Conservation (phyloP, 1,284 basidiomycete species). For the Cutaneotrichosporon mucoides region DNA sequence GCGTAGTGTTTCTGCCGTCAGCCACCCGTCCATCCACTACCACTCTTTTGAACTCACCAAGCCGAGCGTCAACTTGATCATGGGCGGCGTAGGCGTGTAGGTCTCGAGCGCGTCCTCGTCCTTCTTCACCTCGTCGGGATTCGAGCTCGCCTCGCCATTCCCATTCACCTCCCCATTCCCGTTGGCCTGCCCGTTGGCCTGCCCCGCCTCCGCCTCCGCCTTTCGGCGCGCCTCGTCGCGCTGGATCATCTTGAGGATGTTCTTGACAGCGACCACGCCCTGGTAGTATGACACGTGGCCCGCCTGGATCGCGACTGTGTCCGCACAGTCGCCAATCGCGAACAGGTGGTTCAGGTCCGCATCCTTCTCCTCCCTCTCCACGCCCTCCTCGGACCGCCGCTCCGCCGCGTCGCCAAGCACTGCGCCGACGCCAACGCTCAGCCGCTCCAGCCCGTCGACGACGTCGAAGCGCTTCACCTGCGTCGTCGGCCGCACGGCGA, state of each 20-base stretch:
- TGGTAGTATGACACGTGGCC: slow-evolving; percentile 65
- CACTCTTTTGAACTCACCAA: slow-evolving; percentile 28
- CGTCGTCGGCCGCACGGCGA: slow-evolving; percentile 59
- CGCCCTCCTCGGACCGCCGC: neutral
- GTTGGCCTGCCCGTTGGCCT: too few relatives aligned
- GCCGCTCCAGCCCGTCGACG: neutral
- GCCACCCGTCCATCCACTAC: neutral
- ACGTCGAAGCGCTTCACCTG: slow-evolving; percentile 45
- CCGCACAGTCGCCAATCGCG: slow-evolving; percentile 50
- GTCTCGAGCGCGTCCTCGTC: slow-evolving; percentile 50
- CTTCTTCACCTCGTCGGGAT: slow-evolving; percentile 10
- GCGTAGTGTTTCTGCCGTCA: slow-evolving; percentile 45
- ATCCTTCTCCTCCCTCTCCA: neutral
- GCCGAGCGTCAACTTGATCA: slow-evolving; percentile 68
- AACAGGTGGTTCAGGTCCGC: slow-evolving; percentile 43
- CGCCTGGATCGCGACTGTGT: slow-evolving; percentile 54
- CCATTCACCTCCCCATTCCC: too few relatives aligned
- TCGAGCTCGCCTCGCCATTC: too few relatives aligned
- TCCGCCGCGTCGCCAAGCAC: too few relatives aligned
- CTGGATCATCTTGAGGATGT: slow-evolving; percentile 47
- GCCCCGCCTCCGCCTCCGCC: too few relatives aligned
- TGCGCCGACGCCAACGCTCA: slow-evolving; percentile 4
- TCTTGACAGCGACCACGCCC: slow-evolving; percentile 49
- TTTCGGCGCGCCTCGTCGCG: slow-evolving; percentile 9
- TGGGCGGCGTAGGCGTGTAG: slow-evolving; percentile 58